Evolutionary conservation across 2,329 filamentous ascomycete genomes (phyloP), one percentile per base, ranked within the genome.

Genomic region (Fusarium sp.): DNA sequence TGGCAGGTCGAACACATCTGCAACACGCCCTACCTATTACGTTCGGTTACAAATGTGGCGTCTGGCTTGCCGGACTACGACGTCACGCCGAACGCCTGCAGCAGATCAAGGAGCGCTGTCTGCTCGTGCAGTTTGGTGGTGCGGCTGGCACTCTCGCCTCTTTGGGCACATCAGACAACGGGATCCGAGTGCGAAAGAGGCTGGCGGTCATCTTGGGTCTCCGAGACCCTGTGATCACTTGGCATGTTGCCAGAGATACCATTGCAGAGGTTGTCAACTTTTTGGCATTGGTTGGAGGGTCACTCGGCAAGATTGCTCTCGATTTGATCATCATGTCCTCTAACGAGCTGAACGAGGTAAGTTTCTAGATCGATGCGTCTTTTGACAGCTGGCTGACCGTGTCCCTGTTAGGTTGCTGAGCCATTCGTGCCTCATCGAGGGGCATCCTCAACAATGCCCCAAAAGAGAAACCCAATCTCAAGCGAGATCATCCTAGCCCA

Each of bases 251-350:
- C 0, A 82, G 88, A 29, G 88, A 90, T 73, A 86, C 82, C 1
- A 80, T 90, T 5, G 88, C 88, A 9, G 88, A 90, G 78, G 84
- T 89, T 13, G 80, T 86, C 25, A 88, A 88, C 71, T 88, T 86
- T 71, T 83, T 90, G 5, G 88, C 88, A 0, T 82, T 90, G 16
- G 79, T 90, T 7, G 88, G 88, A 16, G 88, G 88, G 0, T 84
- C 84, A 0, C 80, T 90, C 14, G 89, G 88, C 11, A 91, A 91
- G 77, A 81, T 90, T 31, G 88, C 88, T 2, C 81, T 88, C 4
- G 89, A 91, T 69, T 78, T 90, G 2, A 89, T 90, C 36, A 81
- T 90, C 72, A 89, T 90, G 87, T 89, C 85, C 0, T 90, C 88
- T 2, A 90, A 88, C 69, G 88, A 91, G 75, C 77, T 89, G 20